Conservation (phyloP, 768 basidiomycete genomes). For the Dictyophora rubrovolvata region DNA sequence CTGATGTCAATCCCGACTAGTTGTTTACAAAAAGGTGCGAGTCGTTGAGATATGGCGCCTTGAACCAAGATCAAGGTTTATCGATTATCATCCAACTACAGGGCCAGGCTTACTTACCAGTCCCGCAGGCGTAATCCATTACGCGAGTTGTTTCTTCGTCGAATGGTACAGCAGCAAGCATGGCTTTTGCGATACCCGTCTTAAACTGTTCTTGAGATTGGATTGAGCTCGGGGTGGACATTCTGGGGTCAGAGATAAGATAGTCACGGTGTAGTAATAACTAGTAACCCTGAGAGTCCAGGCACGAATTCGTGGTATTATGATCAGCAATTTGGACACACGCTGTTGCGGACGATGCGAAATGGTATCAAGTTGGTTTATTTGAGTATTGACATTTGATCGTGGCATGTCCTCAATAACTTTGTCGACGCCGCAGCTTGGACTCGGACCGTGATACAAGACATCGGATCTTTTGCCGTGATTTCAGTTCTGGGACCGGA, state of each 20-base stretch:
- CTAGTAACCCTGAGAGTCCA: too few relatives aligned
- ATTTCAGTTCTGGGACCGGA: too few relatives aligned
- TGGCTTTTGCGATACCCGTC: slow-evolving; percentile 16
- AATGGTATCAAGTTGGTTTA: too few relatives aligned
- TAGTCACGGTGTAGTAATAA: too few relatives aligned
- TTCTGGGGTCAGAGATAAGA: neutral
- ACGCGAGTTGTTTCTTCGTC: slow-evolving; percentile 44
- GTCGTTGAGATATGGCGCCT: slow-evolving; percentile 56
- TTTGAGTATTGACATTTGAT: too few relatives aligned
- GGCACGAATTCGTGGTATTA: too few relatives aligned
- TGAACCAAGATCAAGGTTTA: neutral
- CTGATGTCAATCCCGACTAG: slow-evolving; percentile 73
- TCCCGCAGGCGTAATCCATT: slow-evolving; percentile 71
- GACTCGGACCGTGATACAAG: too few relatives aligned
- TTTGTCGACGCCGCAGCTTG: too few relatives aligned
- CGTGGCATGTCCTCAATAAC: too few relatives aligned
- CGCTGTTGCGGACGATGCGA: too few relatives aligned
- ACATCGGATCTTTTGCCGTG: too few relatives aligned
- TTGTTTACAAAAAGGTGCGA: slow-evolving; percentile 48
- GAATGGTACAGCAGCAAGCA: slow-evolving; percentile 34
- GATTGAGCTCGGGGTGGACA: neutral
- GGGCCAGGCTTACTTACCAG: slow-evolving; percentile 33
- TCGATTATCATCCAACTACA: neutral
- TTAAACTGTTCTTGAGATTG: slow-evolving; percentile 6
- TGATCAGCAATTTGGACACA: too few relatives aligned